A percentile compares a stretch with the other conserved stretches of the same genome.
Evolutionary conservation across 139 green algal species (phyloP).

Genomic region (Chlorella sp.): DNA sequence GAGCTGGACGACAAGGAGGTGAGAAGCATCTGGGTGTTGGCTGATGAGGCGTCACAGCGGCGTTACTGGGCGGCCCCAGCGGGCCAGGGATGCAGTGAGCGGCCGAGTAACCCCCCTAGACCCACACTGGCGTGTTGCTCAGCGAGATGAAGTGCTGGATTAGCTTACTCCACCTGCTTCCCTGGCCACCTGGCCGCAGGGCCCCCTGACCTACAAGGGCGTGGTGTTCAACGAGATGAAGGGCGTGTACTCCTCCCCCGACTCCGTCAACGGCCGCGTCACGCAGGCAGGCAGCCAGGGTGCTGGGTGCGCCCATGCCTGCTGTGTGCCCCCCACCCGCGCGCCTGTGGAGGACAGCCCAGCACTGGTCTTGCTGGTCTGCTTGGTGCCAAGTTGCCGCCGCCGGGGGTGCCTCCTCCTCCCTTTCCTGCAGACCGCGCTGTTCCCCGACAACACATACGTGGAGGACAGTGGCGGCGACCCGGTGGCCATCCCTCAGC

Average conservation of each 20-base stretch:
- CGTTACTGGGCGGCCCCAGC: no score
- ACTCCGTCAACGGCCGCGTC: constrained; percentile 83
- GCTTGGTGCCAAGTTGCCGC: no score
- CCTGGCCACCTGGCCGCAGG: constrained; percentile 35
- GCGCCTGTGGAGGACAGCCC: no score
- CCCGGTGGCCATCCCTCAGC: constrained; percentile 88
- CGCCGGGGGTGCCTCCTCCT: no score
- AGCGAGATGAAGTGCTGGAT: neutral
- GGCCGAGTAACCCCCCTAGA: no score
- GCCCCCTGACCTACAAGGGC: constrained; percentile 88
- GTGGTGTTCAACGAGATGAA: constrained; percentile 99
- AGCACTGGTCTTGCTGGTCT: no score
- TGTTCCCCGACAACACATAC: constrained; percentile 92
- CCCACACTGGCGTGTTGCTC: neutral
- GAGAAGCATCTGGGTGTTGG: neutral
- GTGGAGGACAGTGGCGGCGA: constrained; percentile 93
- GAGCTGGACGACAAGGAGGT: constrained; percentile 84
- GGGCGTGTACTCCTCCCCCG: constrained; percentile 97
- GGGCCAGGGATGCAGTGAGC: no score
- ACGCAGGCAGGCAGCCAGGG: constrained; percentile 69
- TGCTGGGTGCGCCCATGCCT: no score
- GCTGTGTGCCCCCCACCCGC: no score
- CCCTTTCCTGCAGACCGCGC: constrained; percentile 46
- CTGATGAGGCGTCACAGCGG: no score
- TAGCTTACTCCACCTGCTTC: neutral